These are phyloP conservation scores for Penicillium aurantiogriseum DNA, from an alignment of 2,329 filamentous ascomycete genomes.

Conservation along the genomic window DNA sequence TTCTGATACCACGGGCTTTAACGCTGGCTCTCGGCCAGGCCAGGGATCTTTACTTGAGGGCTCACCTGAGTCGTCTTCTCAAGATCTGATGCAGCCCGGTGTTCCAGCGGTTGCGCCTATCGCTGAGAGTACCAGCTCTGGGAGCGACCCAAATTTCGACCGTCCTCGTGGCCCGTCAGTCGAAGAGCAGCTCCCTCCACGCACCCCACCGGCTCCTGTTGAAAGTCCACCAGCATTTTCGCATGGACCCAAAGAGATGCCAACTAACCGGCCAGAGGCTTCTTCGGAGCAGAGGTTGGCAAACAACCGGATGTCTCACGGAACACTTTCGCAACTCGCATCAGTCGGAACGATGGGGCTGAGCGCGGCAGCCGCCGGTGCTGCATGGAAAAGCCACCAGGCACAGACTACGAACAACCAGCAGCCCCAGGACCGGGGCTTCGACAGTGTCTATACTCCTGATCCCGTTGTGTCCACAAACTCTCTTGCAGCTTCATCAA, in stretches of 20 bases:
- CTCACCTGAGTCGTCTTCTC: constrained; percentile 40
- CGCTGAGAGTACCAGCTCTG: constrained; percentile 42
- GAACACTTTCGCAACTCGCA: constrained; percentile 76
- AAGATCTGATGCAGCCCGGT: constrained; percentile 30
- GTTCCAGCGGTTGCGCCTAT: constrained; percentile 27
- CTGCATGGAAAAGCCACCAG: constrained; percentile 36
- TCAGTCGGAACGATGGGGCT: constrained; percentile 60
- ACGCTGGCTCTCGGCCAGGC: constrained; percentile 16
- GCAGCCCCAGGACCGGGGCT: not conserved
- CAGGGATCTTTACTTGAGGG: constrained; percentile 20
- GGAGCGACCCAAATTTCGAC: constrained; percentile 34
- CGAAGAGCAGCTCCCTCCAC: constrained; percentile 42
- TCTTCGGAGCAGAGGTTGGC: constrained; percentile 75
- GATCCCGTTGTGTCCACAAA: not conserved
- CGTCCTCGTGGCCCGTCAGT: constrained; percentile 24
- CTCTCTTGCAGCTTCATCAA: constrained; percentile 11
- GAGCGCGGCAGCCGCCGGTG: constrained; percentile 37
- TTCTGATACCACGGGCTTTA: constrained; percentile 35
- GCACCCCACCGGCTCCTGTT: constrained; percentile 72
- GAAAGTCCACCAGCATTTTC: constrained; percentile 74
- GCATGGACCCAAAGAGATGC: constrained; percentile 69
- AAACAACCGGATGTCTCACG: constrained; percentile 78
- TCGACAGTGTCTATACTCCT: not conserved
- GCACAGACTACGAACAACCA: constrained; percentile 9
- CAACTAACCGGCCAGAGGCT: constrained; percentile 67